phyloP scores from a whole-genome alignment of 768 basidiomycete species.

The Termitomyces sp. region DNA sequence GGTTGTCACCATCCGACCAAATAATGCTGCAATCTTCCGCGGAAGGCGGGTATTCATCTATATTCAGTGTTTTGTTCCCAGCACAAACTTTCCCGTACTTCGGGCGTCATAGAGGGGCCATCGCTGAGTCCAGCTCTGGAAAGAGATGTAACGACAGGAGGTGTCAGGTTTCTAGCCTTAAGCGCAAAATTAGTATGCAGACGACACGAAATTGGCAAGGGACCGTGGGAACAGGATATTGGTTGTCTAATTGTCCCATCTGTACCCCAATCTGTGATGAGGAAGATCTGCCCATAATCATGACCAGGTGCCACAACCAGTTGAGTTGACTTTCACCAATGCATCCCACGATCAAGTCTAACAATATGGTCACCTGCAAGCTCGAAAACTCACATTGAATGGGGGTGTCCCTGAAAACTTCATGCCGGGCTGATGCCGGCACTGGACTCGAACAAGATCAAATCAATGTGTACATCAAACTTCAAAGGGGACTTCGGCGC shows the following conservation, averaged over 20 bases:
- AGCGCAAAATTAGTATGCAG: background rate
- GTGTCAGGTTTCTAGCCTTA: background rate
- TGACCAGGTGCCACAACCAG: slow-evolving; percentile 34
- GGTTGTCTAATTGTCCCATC: background rate
- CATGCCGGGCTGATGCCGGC: slow-evolving; percentile 21
- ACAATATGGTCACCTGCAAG: slow-evolving; percentile 20
- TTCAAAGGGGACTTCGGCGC: background rate
- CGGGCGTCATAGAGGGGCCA: slow-evolving; percentile 27
- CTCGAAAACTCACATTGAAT: slow-evolving; percentile 11
- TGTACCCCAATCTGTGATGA: background rate
- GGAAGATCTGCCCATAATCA: slow-evolving; percentile 5
- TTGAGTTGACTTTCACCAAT: slow-evolving; percentile 15
- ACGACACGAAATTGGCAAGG: background rate
- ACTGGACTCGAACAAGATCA: slow-evolving; percentile 8
- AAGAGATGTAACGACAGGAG: slow-evolving; percentile 5
- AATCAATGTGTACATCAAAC: slow-evolving; percentile 8
- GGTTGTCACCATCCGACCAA: slow-evolving; percentile 25
- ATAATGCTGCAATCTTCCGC: slow-evolving; percentile 40
- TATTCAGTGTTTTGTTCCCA: slow-evolving; percentile 31
- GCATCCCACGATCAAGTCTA: slow-evolving; percentile 23
- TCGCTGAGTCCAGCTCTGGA: slow-evolving; percentile 18
- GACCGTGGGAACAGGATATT: background rate
- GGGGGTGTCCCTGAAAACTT: slow-evolving; percentile 27
- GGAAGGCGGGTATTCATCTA: slow-evolving; percentile 37
- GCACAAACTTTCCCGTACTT: slow-evolving; percentile 34